Base-by-base conservation (phyloP, 257 asterid species). In the Rubia yunnanensis region DNA sequence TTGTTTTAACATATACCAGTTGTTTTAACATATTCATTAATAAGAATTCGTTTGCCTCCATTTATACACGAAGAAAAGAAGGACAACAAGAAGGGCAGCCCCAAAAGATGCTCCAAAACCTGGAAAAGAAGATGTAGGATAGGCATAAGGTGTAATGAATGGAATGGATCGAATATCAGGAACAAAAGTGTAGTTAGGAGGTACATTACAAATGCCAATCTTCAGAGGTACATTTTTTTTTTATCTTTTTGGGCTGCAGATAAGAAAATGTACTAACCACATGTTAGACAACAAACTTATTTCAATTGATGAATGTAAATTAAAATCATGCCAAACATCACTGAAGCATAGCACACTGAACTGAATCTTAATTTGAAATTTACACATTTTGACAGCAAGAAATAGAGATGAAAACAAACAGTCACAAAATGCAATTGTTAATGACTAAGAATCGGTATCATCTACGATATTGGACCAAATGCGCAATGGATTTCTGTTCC, bases 1-100 rank as follows among this genome's bases (percentile, higher is more conserved):
- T 89, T 72, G 76, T 77, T 70, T 89, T 8, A 89, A 71, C 96
- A 87, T 84, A 65, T 80, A n/a, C n/a, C n/a, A n/a, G n/a, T n/a
- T n/a, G n/a, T n/a, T n/a, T n/a, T n/a, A n/a, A n/a, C n/a, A n/a
- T n/a, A n/a, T n/a, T n/a, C n/a, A n/a, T n/a, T n/a, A n/a, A n/a
- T n/a, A n/a, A n/a, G n/a, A n/a, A n/a, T n/a, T n/a, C 75, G 62
- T 76, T 65, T 35, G 64, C 13, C 76, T 77, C 10, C 59, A 71
- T 8, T 66, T 76, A 15, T 78, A 74, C 65, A 65, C 11, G 18
- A 66, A 15, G 81, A 79, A 76, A 41, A 74, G 22, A 30, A 74
- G 10, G 69, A 72, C 56, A 66, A 72, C 69, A 35, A 73, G 24
- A 5, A 79, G 7, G 32, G 81, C 79, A 39, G 76, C 61, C n/a